Base-by-base conservation (phyloP, 768 basidiomycete genomes). In the Holtermanniella nyarrowii region DNA sequence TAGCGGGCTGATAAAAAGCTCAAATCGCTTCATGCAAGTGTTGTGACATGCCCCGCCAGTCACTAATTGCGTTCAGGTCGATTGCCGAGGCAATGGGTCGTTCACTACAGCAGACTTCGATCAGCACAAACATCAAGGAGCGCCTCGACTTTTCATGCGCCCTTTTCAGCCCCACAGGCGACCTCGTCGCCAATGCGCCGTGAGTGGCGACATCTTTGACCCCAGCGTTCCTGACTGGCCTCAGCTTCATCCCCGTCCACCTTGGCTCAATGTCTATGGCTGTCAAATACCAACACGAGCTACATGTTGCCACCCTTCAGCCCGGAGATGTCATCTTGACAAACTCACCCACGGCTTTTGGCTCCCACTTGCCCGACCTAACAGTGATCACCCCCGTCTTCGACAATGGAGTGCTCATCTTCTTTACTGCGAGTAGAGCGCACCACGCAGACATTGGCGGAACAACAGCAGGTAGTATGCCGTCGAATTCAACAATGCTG, bases 51-150 rank as follows among this genome's bases (percentile, higher is more conserved):
- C 10, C 25, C 11, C 16, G 25, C n/a, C 16, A 10, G 44, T 13
- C 25, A 23, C 20, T 20, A 14, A 20, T 18, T 20, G 13, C 11
- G 20, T n/a, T 7, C 14, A 46, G 44, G 44, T 86, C 85, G 60
- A 85, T 93, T n/a, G 88, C 89, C 7, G 89, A 93, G 68, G 89
- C 89, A 10, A 95, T 93, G 89, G 90, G 89, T 10, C 77, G 86
- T 45, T 86, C 86, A 0, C 75, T 91, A 21, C 87, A 85, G 69
- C 86, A 91, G 69, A 91, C 89, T 0, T 82, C 88, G 14, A 90
- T 90, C 62, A 83, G 84, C 65, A 90, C 88, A 14, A 91, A 96
- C 65, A 93, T 93, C 77, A 93, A 91, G 73, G 91, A 95, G 70
- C 80, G 91, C 2, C 79, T 95, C 43, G 91, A 95, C 72, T 95